Conservation (phyloP, 352 stramenopile species). For the Phytophthora agathidicida region DNA sequence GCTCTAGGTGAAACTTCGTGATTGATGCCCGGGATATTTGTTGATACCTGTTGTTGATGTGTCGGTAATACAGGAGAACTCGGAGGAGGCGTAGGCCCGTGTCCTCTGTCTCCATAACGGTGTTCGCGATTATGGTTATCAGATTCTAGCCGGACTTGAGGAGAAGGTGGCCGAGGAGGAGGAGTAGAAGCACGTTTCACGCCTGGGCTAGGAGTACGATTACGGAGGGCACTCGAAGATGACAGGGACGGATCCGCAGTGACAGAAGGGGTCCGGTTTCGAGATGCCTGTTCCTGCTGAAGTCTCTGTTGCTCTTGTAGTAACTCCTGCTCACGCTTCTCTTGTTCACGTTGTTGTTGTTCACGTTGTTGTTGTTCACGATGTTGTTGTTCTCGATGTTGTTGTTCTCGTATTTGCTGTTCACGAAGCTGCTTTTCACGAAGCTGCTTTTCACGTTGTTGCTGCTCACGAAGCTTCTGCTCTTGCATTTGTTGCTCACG, state of each 20-base stretch:
- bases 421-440: conserved; percentile 19
- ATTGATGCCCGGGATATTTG: conserved; percentile 18
- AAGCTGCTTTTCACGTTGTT: conserved; percentile 24
- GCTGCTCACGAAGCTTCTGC: conserved; percentile 9
- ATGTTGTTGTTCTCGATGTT: conserved; percentile 19
- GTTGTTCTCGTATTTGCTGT: conserved; percentile 15
- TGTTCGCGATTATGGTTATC: conserved; percentile 19
- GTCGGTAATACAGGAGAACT: conserved; percentile 23
- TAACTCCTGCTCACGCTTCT: conserved; percentile 14
- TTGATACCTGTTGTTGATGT: conserved; percentile 13
- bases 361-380: conserved; percentile 16
- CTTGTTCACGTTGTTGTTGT: conserved; percentile 5
- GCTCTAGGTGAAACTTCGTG: conserved; percentile 32
- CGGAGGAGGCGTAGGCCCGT: conserved; percentile 23
- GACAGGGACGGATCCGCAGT: conserved; percentile 32
- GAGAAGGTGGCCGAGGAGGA: conserved; percentile 28
- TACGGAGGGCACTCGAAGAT: conserved; percentile 11
- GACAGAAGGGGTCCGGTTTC: conserved; percentile 41
- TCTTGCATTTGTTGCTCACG: conserved; percentile 22
- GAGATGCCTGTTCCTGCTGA: conserved; percentile 19
- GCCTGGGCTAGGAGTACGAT: conserved; percentile 29
- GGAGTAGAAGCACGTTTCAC: conserved; percentile 37
- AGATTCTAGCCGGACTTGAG: conserved; percentile 27
- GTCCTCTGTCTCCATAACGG: conserved; percentile 19
- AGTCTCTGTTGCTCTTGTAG: conserved; percentile 11